phyloP scores from a whole-genome alignment of 768 basidiomycete genomes.

The Auricularia heimuer region DNA sequence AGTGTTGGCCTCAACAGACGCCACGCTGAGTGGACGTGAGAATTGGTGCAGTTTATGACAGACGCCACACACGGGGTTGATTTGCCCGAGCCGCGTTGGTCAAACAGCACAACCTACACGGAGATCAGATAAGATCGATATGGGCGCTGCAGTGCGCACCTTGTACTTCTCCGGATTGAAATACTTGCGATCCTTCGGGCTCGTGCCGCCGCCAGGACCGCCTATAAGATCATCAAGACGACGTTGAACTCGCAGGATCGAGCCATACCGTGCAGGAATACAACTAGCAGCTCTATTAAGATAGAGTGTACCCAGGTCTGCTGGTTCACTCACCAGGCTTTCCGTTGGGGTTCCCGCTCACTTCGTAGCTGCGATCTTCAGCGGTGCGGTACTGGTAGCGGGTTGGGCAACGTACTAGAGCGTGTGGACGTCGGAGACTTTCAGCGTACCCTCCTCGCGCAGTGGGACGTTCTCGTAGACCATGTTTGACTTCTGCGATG shows the following conservation, averaged over 20 bases:
- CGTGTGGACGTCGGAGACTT: constrained; percentile 65
- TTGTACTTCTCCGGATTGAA: constrained; percentile 84
- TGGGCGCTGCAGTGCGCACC: constrained; percentile 24
- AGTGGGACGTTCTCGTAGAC: constrained; percentile 56
- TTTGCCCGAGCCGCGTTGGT: constrained; percentile 84
- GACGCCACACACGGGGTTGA: constrained; percentile 59
- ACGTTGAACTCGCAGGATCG: constrained; percentile 7
- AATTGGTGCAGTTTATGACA: not conserved
- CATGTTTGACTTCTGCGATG: not conserved
- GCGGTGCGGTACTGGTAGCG: not conserved
- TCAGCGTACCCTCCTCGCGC: constrained; percentile 51
- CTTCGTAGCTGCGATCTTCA: constrained; percentile 50
- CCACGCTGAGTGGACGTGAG: constrained; percentile 37
- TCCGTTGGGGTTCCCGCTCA: constrained; percentile 70
- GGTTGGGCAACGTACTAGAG: constrained; percentile 48
- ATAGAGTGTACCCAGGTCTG: constrained; percentile 1
- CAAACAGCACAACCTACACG: constrained; percentile 68
- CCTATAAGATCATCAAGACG: constrained; percentile 28
- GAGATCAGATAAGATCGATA: not conserved
- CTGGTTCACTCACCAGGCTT: constrained; percentile 44
- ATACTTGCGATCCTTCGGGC: constrained; percentile 59
- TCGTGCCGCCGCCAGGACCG: constrained; percentile 73
- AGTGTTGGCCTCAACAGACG: constrained; percentile 76
- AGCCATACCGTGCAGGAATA: constrained; percentile 64
- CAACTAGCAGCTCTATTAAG: constrained; percentile 31